A percentile compares a stretch with the other conserved stretches of the same genome.
phyloP scores from a whole-genome alignment of 495 filamentous ascomycete genomes.

The Neurospora terricola region DNA sequence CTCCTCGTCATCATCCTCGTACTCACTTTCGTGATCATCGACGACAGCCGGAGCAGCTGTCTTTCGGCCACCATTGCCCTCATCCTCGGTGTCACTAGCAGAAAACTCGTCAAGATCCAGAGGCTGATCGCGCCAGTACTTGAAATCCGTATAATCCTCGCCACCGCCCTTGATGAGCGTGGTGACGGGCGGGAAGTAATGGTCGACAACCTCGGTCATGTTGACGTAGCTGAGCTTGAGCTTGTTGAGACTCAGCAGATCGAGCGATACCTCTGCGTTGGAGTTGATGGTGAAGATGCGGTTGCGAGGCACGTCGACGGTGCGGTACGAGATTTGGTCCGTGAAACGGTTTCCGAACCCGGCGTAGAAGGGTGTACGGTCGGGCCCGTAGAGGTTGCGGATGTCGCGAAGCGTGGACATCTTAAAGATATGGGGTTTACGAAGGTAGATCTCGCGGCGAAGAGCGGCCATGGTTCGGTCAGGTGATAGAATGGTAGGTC shows the following conservation, averaged over 20 bases:
- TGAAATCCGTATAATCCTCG: conserved; percentile 84
- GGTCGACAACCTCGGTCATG: conserved; percentile 92
- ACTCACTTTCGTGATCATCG: conserved; percentile 31
- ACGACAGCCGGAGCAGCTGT: conserved; percentile 35
- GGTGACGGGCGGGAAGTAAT: conserved; percentile 85
- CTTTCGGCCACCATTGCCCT: conserved; percentile 34
- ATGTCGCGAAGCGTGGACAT: conserved; percentile 98
- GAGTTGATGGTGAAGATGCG: conserved; percentile 99
- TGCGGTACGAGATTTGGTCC: conserved; percentile 90
- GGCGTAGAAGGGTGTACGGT: conserved; percentile 82
- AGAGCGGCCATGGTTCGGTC: conserved; percentile 95
- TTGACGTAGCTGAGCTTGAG: conserved; percentile 95
- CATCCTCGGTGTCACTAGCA: conserved; percentile 58
- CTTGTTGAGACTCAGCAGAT: conserved; percentile 82
- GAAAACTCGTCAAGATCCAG: conserved; percentile 71
- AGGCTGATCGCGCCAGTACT: conserved; percentile 71
- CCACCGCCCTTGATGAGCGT: conserved; percentile 66
- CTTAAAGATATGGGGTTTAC: conserved; percentile 98
- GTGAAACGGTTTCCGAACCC: conserved; percentile 96
- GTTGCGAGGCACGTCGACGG: conserved; percentile 85
- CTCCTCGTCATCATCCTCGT: conserved; percentile 34
- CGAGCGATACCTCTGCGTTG: conserved; percentile 90
- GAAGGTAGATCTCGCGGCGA: conserved; percentile 84
- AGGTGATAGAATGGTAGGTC: conserved; percentile 88
- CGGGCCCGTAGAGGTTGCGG: conserved; percentile 69